Evolutionary conservation across 2,329 filamentous ascomycete species (phyloP), one percentile per base, ranked within the genome.

Genomic region (Fusarium pseudograminearum): DNA sequence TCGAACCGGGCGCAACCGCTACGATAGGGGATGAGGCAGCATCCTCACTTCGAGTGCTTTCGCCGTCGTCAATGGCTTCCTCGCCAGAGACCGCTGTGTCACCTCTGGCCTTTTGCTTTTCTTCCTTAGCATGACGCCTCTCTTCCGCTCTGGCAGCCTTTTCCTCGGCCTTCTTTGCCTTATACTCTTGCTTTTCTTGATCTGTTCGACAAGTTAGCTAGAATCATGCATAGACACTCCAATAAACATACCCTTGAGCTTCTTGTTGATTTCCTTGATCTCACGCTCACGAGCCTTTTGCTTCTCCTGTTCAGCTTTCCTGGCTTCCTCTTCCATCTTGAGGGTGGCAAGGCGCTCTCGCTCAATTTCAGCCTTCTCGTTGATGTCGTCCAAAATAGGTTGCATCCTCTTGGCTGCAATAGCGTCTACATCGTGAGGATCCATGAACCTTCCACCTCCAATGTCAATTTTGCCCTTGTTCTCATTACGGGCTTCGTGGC

Each of bases 371-470:
- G 92, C 92, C 76, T 90, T 92, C 53, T 92, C 90, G 55, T 90
- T 90, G 66, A 98, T 96, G 69, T 97, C 92, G 70, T 97, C 91
- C 8, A 98, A 79, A 0, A 96, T 89, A 7, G 94, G 94, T 77
- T 95, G 92, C 18, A 98, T 87, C 70, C 90, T 89, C 46, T 86
- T 88, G 15, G 89, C 86, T 4, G 94, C 94, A 70, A 97, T 92
- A 8, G 88, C 89, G 68, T 98, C 89, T 18, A 98, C 89, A 48
- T 94, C 92, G 7, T 88, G 84, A 72, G 91, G 89, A 38, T 93
- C 88, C 83, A 98, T 90, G 74, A 90, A 94, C 74, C 88, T 93
- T 10, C 93, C 93, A 45, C 91, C 91, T 7, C 95, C 94, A 57
- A 98, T 88, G 68, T 96, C 83, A 31, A 90, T 76, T 71, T 87